Evolutionary conservation across 2,329 filamentous ascomycete species (phyloP), one percentile per base, ranked within the genome.

Genomic region (Apiospora marii): DNA sequence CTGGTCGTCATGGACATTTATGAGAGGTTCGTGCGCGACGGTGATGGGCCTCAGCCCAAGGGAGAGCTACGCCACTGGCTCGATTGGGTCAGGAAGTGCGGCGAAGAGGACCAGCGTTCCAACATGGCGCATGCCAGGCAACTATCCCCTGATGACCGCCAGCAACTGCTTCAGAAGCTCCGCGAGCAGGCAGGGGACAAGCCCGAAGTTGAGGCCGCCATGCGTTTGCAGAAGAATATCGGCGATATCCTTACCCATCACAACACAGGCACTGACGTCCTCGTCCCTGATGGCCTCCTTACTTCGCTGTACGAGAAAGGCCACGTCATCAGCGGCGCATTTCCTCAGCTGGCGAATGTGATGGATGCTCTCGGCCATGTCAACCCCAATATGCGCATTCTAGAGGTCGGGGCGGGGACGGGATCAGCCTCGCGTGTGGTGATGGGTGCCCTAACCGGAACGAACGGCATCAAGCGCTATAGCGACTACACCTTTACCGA

Each of bases 161-260:
- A 41, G 5, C 12, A 71, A 34, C 27, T 51, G 30, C 48, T 75
- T 24, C 53, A 71, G 5, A 24, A 51, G 24, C 64, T 75, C 10
- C 61, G 48, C 41, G 41, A 16, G 4, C 22, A 71, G 37, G 44
- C 49, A 24, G 27, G 48, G 5, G 68, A 74, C 68, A 37, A 70
- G 10, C 41, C 61, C 16, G 74, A 74, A 13, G 67, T 71, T 30
- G 67, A 67, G 37, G 70, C 70, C n/a, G 70, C 67, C 7, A 71
- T 70, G 69, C 41, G 37, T 30, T 51, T 76, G 22, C 73, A 74
- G 12, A 49, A 71, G 10, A 74, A 74, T 53, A 75, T 77, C 30
- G 71, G 61, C 24, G 75, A 77, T n/a, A 77, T 78, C 34, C 71
- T 78, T 2, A 43, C 71, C 22, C 73, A 74, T 27, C 74, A 72